A percentile compares a stretch with the other conserved stretches of the same genome.
Conservation (phyloP, 208 protist genomes). For the Trypanosoma mega region DNA sequence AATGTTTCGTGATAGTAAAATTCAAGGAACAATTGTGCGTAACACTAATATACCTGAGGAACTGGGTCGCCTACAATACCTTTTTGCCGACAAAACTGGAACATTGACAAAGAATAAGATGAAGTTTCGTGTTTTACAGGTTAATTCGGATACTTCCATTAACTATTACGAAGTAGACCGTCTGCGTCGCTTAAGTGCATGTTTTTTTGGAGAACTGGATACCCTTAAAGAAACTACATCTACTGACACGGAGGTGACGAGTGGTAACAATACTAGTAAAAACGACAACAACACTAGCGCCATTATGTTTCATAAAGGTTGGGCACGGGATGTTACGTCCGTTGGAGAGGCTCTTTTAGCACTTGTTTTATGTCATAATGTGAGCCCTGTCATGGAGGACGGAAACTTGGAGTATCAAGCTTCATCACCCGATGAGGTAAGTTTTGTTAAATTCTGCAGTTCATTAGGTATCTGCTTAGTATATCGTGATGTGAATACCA, state of each 20-base stretch:
- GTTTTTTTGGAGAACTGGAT: constrained; percentile 42
- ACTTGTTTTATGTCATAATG: constrained; percentile 97
- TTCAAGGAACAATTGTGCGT: constrained; percentile 90
- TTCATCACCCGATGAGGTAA: constrained; percentile 94
- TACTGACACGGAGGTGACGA: too few species aligned
- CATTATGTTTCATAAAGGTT: constrained; percentile 13
- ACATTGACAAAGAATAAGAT: constrained; percentile 98
- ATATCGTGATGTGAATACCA: constrained; percentile 41
- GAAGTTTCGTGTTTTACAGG: constrained; percentile 72
- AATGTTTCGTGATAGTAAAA: constrained; percentile 87
- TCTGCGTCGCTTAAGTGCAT: constrained; percentile 31
- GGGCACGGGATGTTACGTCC: constrained; percentile 39
- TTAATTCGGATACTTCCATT: constrained; percentile 43
- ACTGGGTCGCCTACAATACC: constrained; percentile 96
- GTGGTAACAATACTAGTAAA: neutral
- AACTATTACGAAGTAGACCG: constrained; percentile 52
- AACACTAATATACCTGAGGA: constrained; percentile 98
- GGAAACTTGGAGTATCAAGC: constrained; percentile 79
- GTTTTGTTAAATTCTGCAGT: constrained; percentile 95
- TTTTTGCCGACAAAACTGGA: constrained; percentile 99
- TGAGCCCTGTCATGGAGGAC: constrained; percentile 92
- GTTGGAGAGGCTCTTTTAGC: constrained; percentile 78
- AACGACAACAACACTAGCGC: constrained; percentile 1
- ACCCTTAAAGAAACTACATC: neutral
- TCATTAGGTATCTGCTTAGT: constrained; percentile 64